Conservation (phyloP, 352 stramenopile species). For the Phytophthora cryptogea region DNA sequence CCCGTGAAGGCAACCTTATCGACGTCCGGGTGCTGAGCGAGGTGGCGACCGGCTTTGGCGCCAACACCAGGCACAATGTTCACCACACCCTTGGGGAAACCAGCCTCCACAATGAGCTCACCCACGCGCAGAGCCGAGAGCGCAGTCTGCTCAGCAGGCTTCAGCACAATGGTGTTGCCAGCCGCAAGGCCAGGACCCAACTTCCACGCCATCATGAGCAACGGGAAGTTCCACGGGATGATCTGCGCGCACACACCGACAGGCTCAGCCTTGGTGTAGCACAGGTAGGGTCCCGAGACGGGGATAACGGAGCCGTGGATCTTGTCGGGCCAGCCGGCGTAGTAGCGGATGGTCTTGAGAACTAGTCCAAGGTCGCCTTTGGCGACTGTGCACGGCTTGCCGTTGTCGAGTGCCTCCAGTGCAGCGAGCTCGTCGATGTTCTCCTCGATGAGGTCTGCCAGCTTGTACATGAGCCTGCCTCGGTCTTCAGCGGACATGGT, state of each 20-base stretch:
- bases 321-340: conserved; percentile 89
- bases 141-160: conserved; percentile 94
- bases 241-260: conserved; percentile 76
- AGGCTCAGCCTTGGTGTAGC: conserved; percentile 79
- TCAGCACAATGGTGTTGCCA: conserved; percentile 94
- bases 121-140: conserved; percentile 90
- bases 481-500: conserved; percentile 41
- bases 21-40: conserved; percentile 51
- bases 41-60: conserved; percentile 35
- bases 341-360: conserved; percentile 92
- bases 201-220: conserved; percentile 96
- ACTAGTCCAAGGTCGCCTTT: conserved; percentile 72
- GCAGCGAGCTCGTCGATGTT: conserved; percentile 63
- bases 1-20: conserved; percentile 88
- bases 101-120: conserved; percentile 77
- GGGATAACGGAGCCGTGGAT: conserved; percentile 76
- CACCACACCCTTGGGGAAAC: conserved; percentile 77
- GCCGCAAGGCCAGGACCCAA: conserved; percentile 84
- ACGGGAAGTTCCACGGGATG: conserved; percentile 78
- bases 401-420: conserved; percentile 94
- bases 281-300: conserved; percentile 49
- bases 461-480: conserved; percentile 41
- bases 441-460: conserved; percentile 55
- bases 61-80: conserved; percentile 78
- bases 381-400: conserved; percentile 91